phyloP scores from a whole-genome alignment of 2,329 filamentous ascomycete genomes.

The Fusarium coicis region DNA sequence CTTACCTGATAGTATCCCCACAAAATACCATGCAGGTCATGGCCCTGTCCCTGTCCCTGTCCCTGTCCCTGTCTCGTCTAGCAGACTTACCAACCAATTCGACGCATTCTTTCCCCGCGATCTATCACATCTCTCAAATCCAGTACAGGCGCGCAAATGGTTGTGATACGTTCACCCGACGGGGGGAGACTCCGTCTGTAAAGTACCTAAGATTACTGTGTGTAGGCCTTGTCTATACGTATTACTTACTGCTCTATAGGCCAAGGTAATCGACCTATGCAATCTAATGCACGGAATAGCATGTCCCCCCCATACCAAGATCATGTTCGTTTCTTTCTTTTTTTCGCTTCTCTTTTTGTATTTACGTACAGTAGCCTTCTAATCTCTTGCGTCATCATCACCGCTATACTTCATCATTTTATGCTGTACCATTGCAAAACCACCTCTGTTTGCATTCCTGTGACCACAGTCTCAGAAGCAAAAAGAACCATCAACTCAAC shows the following conservation, averaged over 20 bases:
- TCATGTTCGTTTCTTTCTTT: background rate
- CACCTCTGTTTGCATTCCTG: conserved; percentile 12
- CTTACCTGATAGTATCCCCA: background rate
- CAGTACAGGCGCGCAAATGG: background rate
- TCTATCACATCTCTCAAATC: conserved; percentile 34
- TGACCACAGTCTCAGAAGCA: background rate
- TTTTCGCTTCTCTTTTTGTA: conserved; percentile 6
- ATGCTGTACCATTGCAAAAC: background rate
- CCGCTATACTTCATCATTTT: background rate
- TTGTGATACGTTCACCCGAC: background rate
- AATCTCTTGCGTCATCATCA: conserved; percentile 10
- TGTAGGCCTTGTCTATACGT: background rate
- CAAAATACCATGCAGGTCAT: background rate
- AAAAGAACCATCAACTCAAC: background rate
- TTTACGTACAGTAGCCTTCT: background rate
- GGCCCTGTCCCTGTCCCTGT: background rate
- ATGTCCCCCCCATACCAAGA: background rate
- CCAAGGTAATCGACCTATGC: background rate
- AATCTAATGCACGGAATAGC: conserved; percentile 4
- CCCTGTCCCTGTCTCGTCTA: background rate
- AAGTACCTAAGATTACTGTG: background rate
- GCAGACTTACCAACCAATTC: conserved; percentile 4
- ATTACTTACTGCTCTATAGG: background rate
- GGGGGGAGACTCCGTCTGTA: background rate
- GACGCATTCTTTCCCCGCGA: conserved; percentile 22